Evolutionary conservation across 1,139 yeast species (phyloP).

Genomic region (Martiniozyma asiatica): DNA sequence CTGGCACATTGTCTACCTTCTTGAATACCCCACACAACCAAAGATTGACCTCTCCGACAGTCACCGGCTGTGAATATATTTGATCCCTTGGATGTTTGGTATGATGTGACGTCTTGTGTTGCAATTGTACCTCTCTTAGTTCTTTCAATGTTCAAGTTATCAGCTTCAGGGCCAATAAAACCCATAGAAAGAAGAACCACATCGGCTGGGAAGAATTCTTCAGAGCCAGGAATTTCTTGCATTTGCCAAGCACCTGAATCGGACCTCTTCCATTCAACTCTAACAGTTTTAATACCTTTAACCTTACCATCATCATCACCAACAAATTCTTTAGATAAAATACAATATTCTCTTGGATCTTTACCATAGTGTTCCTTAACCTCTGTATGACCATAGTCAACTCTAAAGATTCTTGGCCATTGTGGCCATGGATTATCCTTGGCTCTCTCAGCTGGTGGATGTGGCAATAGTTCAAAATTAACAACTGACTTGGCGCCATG

Average conservation of each 20-base stretch:
- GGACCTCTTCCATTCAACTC: slow-evolving; percentile 96
- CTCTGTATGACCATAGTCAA: slow-evolving; percentile 95
- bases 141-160: slow-evolving; percentile 58
- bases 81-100: slow-evolving; percentile 49
- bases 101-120: slow-evolving; percentile 56
- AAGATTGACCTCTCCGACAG: slow-evolving; percentile 96
- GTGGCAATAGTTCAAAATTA: slow-evolving; percentile 89
- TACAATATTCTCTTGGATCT: slow-evolving; percentile 96
- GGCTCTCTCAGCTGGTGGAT: slow-evolving; percentile 77
- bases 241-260: slow-evolving; percentile 98
- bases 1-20: slow-evolving; percentile 99
- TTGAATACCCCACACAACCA: slow-evolving; percentile 98
- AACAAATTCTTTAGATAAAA: slow-evolving; percentile 86
- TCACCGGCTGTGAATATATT: slow-evolving; percentile 95
- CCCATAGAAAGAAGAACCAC: slow-evolving; percentile 94
- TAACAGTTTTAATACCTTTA: slow-evolving; percentile 83
- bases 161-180: slow-evolving; percentile 90
- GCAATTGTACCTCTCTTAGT: slow-evolving; percentile 81
- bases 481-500: slow-evolving; percentile 95
- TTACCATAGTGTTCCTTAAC: slow-evolving; percentile 90
- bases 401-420: slow-evolving; percentile 97
- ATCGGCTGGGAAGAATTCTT: slow-evolving; percentile 90
- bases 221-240: slow-evolving; percentile 94
- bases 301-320: slow-evolving; percentile 94
- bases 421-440: slow-evolving; percentile 99